Percentiles rank a stretch among this genome's conserved stretches.
Conservation (phyloP, 1,284 basidiomycete species). For the Rhodotorula sp. region DNA sequence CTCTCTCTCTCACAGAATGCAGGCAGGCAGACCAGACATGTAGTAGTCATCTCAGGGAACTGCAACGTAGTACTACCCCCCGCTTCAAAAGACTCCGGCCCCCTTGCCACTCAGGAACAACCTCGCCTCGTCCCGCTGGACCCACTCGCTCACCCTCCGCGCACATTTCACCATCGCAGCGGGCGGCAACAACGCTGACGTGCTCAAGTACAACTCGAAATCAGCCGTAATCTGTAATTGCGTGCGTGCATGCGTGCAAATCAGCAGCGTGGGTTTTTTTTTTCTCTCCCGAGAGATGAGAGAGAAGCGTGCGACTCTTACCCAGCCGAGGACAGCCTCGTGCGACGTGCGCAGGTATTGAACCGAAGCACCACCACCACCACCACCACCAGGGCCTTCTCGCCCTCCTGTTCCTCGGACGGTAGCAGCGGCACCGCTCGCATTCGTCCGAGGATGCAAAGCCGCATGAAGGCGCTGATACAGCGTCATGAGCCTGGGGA, state of each 20-base stretch:
- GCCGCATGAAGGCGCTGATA: slow-evolving; percentile 81
- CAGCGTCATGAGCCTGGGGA: slow-evolving; percentile 66
- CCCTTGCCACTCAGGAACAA: slow-evolving; percentile 59
- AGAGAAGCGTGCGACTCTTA: slow-evolving; percentile 55
- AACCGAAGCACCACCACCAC: slow-evolving; percentile 71
- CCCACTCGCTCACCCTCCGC: slow-evolving; percentile 83
- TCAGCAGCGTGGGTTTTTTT: too few relatives aligned
- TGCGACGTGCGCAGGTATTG: slow-evolving; percentile 77
- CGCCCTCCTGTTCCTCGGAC: neutral
- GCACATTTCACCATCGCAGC: slow-evolving; percentile 78
- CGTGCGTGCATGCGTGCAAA: too few relatives aligned
- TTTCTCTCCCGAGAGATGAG: neutral
- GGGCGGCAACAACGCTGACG: slow-evolving; percentile 81
- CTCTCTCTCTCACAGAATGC: too few relatives aligned
- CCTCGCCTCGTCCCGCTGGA: slow-evolving; percentile 75
- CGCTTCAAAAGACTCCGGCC: neutral
- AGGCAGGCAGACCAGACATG: too few relatives aligned
- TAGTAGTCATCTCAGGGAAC: too few relatives aligned
- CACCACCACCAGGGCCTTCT: neutral
- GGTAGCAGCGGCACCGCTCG: neutral
- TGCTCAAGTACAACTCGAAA: slow-evolving; percentile 83
- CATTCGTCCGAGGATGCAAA: slow-evolving; percentile 65
- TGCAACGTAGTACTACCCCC: too few relatives aligned
- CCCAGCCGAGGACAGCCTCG: slow-evolving; percentile 88
- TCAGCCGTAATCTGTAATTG: slow-evolving; percentile 78